Evolutionary conservation across 805 yeast genomes (phyloP), one percentile per base, ranked within the genome.

Genomic region (Saturnispora quitensis): DNA sequence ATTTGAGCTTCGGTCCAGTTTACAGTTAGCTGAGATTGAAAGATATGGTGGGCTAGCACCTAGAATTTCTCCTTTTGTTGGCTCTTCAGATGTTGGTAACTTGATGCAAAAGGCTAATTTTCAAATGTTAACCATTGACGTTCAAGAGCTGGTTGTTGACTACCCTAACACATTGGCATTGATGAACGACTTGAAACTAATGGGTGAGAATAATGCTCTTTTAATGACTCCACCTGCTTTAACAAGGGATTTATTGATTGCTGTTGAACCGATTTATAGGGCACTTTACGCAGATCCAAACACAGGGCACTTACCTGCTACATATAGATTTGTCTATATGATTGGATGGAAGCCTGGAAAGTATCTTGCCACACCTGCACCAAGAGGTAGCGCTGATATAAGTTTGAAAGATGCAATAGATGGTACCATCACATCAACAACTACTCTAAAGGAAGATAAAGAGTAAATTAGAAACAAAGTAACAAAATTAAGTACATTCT

Each of bases 311-410:
- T 63, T 87, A n/a, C 95, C 95, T 1, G 89, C 88, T 9, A 87
- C 95, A 0, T 88, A 78, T 67, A 71, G 88, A 54, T 78, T 88
- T 50, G 78, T 87, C 25, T 84, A 83, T 63, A 83, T 87, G 89
- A 85, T 88, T 62, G 96, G 95, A 3, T 88, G 96, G 96, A 88
- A 86, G 64, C 81, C 82, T 56, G 76, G 86, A 50, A 77, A 78
- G 6, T 62, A 67, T 47, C 88, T 86, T 62, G 89, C 90, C 3
- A 71, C 82, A 62, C 91, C 95, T 1, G 73, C 86, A 53, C 75
- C 75, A 47, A 72, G 95, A 56, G 95, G 96, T 1, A 61, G 84
- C 20, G 93, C 83, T 1, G 79, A 81, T 60, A 74, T 86, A 40
- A 81, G 73, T 55, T 68, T 87, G 61, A 83, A 84, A 63, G 90